Base-by-base conservation (phyloP, 192 early-diverging fungal genomes). In the Entomortierella lignicola region DNA sequence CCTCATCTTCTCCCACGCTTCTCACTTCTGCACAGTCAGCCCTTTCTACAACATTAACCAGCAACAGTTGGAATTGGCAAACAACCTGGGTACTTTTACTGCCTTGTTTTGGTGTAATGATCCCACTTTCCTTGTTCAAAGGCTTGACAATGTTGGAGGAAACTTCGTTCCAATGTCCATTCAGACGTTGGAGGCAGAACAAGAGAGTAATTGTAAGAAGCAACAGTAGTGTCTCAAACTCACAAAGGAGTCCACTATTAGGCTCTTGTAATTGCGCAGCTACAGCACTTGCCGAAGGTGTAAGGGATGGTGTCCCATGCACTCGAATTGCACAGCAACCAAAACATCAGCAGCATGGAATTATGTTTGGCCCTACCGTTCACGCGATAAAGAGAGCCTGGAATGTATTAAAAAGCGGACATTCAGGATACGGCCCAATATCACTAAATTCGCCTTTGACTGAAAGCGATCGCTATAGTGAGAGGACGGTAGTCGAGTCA, bases 81-180 rank as follows among this genome's bases (percentile, higher is more conserved):
- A 57, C 65, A 6, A 55, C 47, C 0, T 60, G 60, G 74, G 63
- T 77, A 39, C 21, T 64, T 54, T 8, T 59, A 4, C 51, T 79
- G 7, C 68, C 75, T 4, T 79, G 75, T 51, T 5, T 79, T 26
- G 75, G 75, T 25, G 23, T 70, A 2, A 10, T 79, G 37, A 39
- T 55, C 56, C 75, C 75, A 4, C 25, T 79, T 18, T 30, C 52
- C 18, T 37, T 42, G 6, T 63, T 64, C 54, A 69, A 63, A 39
- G 26, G 60, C 32, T 26, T 79, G 63, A 60, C 57, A 8, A 15
- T 60, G 17, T 10, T 72, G 11, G 71, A 72, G 27, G 34, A 58
- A 44, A 0, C 13, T 11, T 29, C 18, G 15, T 25, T 68, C 21
- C 42, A 68, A 57, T 59, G 55, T 31, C 69, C 52, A 18, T 43